Evolutionary conservation across 2,329 filamentous ascomycete genomes (phyloP).

Genomic region (Neopestalotiopsis sp.): DNA sequence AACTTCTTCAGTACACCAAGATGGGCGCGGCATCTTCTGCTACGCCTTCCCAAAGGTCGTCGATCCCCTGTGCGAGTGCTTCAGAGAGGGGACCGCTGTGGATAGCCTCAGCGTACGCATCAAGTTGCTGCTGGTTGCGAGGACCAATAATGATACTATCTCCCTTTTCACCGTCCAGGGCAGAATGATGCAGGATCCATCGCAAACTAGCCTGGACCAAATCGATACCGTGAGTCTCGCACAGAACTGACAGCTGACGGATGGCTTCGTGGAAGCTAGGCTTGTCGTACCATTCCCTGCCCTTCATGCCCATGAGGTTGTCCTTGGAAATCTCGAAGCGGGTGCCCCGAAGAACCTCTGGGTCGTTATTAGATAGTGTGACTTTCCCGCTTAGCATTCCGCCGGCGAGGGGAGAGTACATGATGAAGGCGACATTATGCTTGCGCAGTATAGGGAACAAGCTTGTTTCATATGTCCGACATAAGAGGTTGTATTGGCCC

Average conservation of each 20-base stretch:
- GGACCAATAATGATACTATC: slow-evolving; percentile 21
- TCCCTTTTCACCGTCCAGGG: slow-evolving; percentile 18
- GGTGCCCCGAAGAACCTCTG: slow-evolving; percentile 19
- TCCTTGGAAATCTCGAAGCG: slow-evolving; percentile 21
- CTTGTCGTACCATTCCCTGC: slow-evolving; percentile 22
- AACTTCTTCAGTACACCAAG: not conserved
- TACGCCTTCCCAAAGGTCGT: not conserved
- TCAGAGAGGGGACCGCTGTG: slow-evolving; percentile 3
- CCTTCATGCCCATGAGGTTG: slow-evolving; percentile 18
- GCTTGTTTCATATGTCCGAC: slow-evolving; percentile 41
- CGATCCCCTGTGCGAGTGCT: not conserved
- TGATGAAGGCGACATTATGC: slow-evolving; percentile 48
- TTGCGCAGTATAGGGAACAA: slow-evolving; percentile 50
- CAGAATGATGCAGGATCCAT: slow-evolving; percentile 20
- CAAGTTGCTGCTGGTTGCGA: not conserved
- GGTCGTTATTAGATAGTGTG: slow-evolving; percentile 18
- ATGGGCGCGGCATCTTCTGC: not conserved
- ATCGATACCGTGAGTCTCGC: slow-evolving; percentile 10
- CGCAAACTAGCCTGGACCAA: slow-evolving; percentile 20
- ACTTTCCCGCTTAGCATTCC: slow-evolving; percentile 54
- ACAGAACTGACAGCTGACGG: slow-evolving; percentile 2
- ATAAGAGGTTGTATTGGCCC: slow-evolving; percentile 44
- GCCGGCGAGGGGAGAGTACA: slow-evolving; percentile 59
- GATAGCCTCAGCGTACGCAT: not conserved
- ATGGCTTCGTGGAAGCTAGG: slow-evolving; percentile 19